Conservation (phyloP, 306 rosid genomes). For the Medicago ruthenica region DNA sequence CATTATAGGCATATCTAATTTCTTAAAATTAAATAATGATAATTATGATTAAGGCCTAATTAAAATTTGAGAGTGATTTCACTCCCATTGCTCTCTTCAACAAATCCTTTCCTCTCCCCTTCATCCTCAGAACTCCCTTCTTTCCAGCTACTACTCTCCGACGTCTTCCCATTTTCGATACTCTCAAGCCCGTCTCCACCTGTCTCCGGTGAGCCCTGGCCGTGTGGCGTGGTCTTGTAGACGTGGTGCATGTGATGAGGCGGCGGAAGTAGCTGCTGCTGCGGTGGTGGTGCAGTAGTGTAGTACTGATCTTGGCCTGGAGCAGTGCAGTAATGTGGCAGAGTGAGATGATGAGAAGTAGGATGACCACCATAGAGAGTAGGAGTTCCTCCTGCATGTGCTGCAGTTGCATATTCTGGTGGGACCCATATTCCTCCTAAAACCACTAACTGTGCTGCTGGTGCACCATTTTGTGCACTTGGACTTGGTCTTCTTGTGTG, state of each 20-base stretch:
- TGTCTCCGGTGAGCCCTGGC: conserved; percentile 68
- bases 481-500: conserved; percentile 97
- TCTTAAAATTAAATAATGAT: neutral
- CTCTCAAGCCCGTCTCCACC: conserved; percentile 79
- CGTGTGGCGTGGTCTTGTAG: conserved; percentile 63
- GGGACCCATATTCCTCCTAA: conserved; percentile 98
- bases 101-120: conserved; percentile 65
- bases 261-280: conserved; percentile 47
- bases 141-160: conserved; percentile 96
- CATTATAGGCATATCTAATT: conserved; percentile 21
- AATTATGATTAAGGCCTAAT: neutral
- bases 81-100: conserved; percentile 79
- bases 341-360: conserved; percentile 56
- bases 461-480: conserved; percentile 80
- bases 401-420: conserved; percentile 76
- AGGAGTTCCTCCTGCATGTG: conserved; percentile 55
- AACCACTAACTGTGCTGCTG: conserved; percentile 80
- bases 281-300: conserved; percentile 49
- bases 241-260: conserved; percentile 62
- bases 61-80: conserved; percentile 87
- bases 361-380: conserved; percentile 79
- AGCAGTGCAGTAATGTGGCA: conserved; percentile 68
- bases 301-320: conserved; percentile 75
- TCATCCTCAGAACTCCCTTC: conserved; percentile 84
- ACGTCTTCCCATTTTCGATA: conserved; percentile 83